Evolutionary conservation across 139 green algal genomes (phyloP), one percentile per base, ranked within the genome.

Genomic region (Trebouxia sp.): DNA sequence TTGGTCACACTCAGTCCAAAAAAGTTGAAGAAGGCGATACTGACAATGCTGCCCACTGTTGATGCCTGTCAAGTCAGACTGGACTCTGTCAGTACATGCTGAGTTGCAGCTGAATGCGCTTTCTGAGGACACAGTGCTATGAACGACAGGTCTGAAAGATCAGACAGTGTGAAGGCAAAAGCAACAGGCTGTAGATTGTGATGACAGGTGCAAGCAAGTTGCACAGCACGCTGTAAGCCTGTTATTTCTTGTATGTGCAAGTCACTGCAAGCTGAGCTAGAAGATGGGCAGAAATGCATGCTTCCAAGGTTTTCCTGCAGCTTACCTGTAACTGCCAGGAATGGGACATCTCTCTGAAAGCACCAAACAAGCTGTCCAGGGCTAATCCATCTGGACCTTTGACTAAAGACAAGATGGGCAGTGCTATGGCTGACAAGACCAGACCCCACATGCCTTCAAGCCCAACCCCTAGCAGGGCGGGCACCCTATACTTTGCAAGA

Each of bases 21-120:
- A 62, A 94, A 95, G 85, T 97, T 97, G 88, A 97, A 97, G 50
- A 89, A 83, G 0, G 87, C 93, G 35, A 97, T 94, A 38, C 85
- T 92, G 12, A 92, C 35, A 14, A 96, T 81, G 53, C 78, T 85
- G 43, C 80, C 50, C 20, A 81, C 56, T 30, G 80, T 84, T 12
- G 77, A 75, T 1, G 78, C 53, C 77, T 74, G 76, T 43, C 45
- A 86, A 10, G 12, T 26, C 42, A 50, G 24, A 50, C 15, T 38
- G 20, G 67, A 45, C 38, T 35, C 28, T 43, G 3, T 3, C 41
- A 58, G 38, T 45, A n/a, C 70, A 30, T 10, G 12, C 17, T 50
- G 37, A 24, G 35, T 37, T 15, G 24, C 14, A 50, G 24, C 48
- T 32, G 35, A 10, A 20, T 37, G 22, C 35, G 26, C 2, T 56